phyloP scores from a whole-genome alignment of 164 flowering plant genomes.

The Macadamia integrifolia region DNA sequence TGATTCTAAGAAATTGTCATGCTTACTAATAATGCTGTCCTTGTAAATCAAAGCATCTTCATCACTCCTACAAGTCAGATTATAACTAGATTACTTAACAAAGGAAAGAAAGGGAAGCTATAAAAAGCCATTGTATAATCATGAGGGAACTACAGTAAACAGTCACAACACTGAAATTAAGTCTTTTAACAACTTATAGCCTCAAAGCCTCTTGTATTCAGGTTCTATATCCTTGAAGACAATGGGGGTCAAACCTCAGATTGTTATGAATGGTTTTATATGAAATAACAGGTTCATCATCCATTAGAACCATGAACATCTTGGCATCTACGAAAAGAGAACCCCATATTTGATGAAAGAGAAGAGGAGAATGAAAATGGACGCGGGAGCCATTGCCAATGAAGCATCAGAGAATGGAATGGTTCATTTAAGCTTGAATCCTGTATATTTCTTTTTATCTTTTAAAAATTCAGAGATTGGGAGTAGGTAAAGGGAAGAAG shows the following conservation, averaged over 20 bases:
- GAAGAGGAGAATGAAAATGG: slow-evolving; percentile 8
- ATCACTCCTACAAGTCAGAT: slow-evolving; percentile 19
- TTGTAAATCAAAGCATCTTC: slow-evolving; percentile 26
- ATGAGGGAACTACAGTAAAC: background rate
- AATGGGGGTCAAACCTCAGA: slow-evolving; percentile 15
- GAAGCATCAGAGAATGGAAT: background rate
- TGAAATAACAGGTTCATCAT: slow-evolving; percentile 33
- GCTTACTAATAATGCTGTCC: slow-evolving; percentile 25
- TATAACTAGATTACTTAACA: background rate
- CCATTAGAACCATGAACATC: slow-evolving; percentile 42
- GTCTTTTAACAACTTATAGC: background rate
- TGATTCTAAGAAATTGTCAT: slow-evolving; percentile 38
- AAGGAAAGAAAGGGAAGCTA: background rate
- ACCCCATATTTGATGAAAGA: slow-evolving; percentile 13
- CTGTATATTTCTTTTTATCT: background rate
- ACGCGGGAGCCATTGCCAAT: slow-evolving; percentile 9
- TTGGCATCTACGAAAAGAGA: slow-evolving; percentile 20
- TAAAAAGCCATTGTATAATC: no score
- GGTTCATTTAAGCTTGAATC: background rate
- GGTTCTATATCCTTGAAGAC: background rate
- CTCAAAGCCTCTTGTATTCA: background rate
- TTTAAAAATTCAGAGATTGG: background rate
- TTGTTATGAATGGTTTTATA: slow-evolving; percentile 10
- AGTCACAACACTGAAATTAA: background rate
- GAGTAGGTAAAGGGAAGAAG: background rate